These are phyloP conservation scores for Jackrogersella multiformis DNA, from an alignment of 495 filamentous ascomycete species.

Conservation along the genomic window DNA sequence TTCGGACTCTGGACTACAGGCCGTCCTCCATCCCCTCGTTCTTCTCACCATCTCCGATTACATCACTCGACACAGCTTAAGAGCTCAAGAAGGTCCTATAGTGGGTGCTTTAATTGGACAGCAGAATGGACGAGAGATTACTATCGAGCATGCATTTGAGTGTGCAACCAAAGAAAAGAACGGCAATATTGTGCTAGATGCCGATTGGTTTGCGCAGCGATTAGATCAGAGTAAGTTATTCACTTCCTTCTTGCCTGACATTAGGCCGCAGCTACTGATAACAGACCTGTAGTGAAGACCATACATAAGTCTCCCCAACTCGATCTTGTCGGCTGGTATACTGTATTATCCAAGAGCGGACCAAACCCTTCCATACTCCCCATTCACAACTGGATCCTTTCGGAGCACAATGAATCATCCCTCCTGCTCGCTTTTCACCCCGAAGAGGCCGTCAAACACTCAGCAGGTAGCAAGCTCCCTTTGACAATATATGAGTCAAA, in stretches of 20 bases:
- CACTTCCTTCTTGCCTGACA: neutral
- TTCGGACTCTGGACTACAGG: conserved; percentile 79
- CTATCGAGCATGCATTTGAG: conserved; percentile 92
- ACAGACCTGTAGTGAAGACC: conserved; percentile 70
- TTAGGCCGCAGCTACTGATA: conserved; percentile 14
- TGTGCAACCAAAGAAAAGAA: conserved; percentile 64
- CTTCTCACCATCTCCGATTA: conserved; percentile 97
- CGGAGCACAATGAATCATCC: conserved; percentile 82
- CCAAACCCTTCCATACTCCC: conserved; percentile 73
- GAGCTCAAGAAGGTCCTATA: conserved; percentile 76
- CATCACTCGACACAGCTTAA: conserved; percentile 87
- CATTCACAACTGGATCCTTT: conserved; percentile 78
- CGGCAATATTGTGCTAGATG: conserved; percentile 64
- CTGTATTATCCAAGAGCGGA: conserved; percentile 76
- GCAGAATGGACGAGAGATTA: conserved; percentile 88
- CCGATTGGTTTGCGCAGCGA: conserved; percentile 79
- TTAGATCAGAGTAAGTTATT: conserved; percentile 79
- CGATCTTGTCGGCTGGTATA: conserved; percentile 96
- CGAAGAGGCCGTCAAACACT: conserved; percentile 60
- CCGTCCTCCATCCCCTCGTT: conserved; percentile 91
- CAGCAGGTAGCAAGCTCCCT: conserved; percentile 80
- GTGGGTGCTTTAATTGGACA: conserved; percentile 89
- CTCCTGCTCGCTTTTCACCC: conserved; percentile 88
- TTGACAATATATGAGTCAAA: conserved; percentile 90
- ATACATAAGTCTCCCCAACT: conserved; percentile 85